Conservation (phyloP, 805 yeast species). For the Candida ortonii region DNA sequence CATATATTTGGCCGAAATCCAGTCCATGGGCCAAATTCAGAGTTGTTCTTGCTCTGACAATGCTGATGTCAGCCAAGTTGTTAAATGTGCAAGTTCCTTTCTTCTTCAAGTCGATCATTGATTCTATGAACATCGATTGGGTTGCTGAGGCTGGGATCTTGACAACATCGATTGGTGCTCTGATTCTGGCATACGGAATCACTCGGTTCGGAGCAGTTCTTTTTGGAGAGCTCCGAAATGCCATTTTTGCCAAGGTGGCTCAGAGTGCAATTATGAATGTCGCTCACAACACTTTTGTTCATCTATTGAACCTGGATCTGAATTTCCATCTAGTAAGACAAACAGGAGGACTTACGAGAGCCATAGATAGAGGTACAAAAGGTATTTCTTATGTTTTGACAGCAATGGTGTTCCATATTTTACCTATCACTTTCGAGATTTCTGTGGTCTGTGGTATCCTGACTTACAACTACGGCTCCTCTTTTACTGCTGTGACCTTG, state of each 20-base stretch:
- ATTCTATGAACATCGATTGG: conserved; percentile 93
- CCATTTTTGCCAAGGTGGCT: conserved; percentile 92
- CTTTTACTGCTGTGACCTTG: conserved; percentile 86
- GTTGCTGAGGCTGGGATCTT: conserved; percentile 55
- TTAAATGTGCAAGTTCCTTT: conserved; percentile 95
- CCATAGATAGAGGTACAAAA: conserved; percentile 96
- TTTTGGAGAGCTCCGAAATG: conserved; percentile 92
- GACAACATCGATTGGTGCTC: conserved; percentile 60
- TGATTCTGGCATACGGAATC: conserved; percentile 84
- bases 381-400: conserved; percentile 91
- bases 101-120: conserved; percentile 84
- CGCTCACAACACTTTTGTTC: conserved; percentile 82
- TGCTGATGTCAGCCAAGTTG: conserved; percentile 77
- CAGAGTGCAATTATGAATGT: conserved; percentile 91
- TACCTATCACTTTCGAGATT: conserved; percentile 91
- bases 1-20: conserved; percentile 80
- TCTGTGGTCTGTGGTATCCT: conserved; percentile 89
- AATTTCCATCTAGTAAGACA: conserved; percentile 88
- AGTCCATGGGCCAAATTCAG: conserved; percentile 64
- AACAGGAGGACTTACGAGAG: conserved; percentile 94
- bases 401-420: conserved; percentile 96
- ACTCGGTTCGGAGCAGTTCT: conserved; percentile 93
- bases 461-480: conserved; percentile 85
- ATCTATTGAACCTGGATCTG: conserved; percentile 77
- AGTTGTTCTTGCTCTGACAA: conserved; percentile 69